Conservation (phyloP, 257 asterid genomes). For the Sherardia arvensis region DNA sequence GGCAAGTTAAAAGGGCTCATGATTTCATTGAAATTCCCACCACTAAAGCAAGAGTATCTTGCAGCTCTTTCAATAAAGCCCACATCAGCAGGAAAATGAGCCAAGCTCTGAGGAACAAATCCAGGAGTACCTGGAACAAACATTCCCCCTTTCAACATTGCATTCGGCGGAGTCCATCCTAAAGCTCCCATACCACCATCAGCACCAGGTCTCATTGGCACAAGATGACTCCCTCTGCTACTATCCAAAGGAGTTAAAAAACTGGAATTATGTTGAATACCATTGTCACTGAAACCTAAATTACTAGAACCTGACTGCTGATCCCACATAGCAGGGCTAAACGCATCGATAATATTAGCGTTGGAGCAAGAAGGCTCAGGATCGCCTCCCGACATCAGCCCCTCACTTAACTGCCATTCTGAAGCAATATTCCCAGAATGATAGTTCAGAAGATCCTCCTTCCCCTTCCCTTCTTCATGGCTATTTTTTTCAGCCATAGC, state of each 20-base stretch:
- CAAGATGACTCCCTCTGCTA: conserved; percentile 15
- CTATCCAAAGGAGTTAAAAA: conserved; percentile 21
- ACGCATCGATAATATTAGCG: conserved; percentile 41
- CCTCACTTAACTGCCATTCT: conserved; percentile 51
- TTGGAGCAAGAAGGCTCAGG: conserved; percentile 35
- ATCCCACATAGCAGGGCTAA: conserved; percentile 54
- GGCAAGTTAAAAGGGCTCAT: conserved; percentile 34
- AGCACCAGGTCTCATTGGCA: conserved; percentile 23
- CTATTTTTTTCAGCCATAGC: conserved; percentile 41
- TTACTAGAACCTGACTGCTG: conserved; percentile 36
- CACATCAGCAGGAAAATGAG: conserved; percentile 76
- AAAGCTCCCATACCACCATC: conserved; percentile 24
- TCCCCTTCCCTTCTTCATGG: conserved; percentile 37
- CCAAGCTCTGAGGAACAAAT: conserved; percentile 48
- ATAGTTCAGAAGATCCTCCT: conserved; percentile 31
- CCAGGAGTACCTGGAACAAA: conserved; percentile 45
- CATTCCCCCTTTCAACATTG: conserved; percentile 47
- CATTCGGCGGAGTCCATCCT: conserved; percentile 36
- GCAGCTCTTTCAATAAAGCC: conserved; percentile 88
- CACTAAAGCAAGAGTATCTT: conserved; percentile 73
- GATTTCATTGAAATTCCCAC: conserved; percentile 58
- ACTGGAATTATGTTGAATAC: conserved; percentile 31
- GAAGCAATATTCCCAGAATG: conserved; percentile 37
- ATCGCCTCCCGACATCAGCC: conserved; percentile 20
- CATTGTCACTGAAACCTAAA: conserved; percentile 46